phyloP scores from a whole-genome alignment of 108 stramenopile species.

The Hondaea fermentalgiana region DNA sequence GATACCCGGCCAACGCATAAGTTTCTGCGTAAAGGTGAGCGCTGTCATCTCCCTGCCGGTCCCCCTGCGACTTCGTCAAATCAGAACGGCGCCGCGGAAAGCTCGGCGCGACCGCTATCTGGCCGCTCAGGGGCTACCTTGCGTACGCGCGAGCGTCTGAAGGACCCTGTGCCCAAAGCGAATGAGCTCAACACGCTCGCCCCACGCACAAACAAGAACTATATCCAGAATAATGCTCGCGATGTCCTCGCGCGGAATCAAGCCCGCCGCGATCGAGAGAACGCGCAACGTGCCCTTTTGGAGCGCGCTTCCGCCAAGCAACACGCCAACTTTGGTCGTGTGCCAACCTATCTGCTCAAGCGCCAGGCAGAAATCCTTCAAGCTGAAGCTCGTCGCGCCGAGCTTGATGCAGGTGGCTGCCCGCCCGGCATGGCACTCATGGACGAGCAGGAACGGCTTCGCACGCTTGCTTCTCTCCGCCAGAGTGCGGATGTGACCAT shows the following conservation, averaged over 20 bases:
- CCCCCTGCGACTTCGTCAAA: not conserved
- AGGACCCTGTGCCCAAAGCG: conserved; percentile 1
- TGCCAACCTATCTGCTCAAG: not conserved
- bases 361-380: not conserved
- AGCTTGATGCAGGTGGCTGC: not conserved
- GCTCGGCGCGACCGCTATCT: not conserved
- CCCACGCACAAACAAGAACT: not conserved
- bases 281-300: not conserved
- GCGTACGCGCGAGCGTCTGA: not conserved
- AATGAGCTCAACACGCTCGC: not conserved
- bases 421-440: not conserved
- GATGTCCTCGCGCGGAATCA: not conserved
- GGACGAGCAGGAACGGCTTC: not conserved
- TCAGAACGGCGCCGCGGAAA: not conserved
- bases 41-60: not conserved
- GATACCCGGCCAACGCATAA: not conserved
- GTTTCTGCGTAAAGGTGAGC: conserved; percentile 7
- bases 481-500: not conserved
- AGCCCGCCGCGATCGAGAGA: not conserved
- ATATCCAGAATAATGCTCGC: not conserved
- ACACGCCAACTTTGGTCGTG: not conserved
- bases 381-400: not conserved
- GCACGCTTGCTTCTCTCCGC: not conserved
- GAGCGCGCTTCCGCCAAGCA: not conserved
- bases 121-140: not conserved